phyloP scores from a whole-genome alignment of 164 flowering plant species.

The Liriodendron chinense region DNA sequence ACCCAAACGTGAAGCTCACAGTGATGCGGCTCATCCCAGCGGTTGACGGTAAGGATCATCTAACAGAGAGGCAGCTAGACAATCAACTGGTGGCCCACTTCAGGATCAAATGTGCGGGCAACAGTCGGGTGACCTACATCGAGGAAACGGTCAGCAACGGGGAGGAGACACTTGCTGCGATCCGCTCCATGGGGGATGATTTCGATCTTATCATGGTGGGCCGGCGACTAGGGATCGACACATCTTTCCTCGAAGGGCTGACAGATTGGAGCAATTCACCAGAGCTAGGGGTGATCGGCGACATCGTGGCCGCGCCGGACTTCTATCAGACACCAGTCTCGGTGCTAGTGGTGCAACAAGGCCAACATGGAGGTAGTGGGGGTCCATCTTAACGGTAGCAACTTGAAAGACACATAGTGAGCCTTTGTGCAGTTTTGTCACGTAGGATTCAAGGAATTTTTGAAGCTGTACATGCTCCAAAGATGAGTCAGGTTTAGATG shows the following conservation, averaged over 20 bases:
- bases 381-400: too few species aligned
- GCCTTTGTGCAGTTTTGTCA: too few species aligned
- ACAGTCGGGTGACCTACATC: background rate
- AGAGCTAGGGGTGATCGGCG: conserved; percentile 56
- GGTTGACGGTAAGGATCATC: conserved; percentile 14
- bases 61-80: background rate
- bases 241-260: conserved; percentile 24
- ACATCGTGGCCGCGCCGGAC: conserved; percentile 39
- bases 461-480: too few species aligned
- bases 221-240: conserved; percentile 14
- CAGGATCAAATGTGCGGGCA: background rate
- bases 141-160: background rate
- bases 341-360: conserved; percentile 46
- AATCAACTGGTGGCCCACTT: background rate
- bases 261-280: conserved; percentile 43
- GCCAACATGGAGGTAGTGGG: too few species aligned
- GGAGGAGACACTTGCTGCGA: background rate
- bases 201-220: conserved; percentile 7
- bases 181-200: background rate
- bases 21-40: conserved; percentile 41
- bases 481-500: too few species aligned
- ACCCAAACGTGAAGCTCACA: conserved; percentile 27
- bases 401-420: too few species aligned
- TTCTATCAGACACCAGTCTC: conserved; percentile 13
- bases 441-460: too few species aligned